phyloP scores from a whole-genome alignment of 257 asterid genomes.

The Salvia hispanica region DNA sequence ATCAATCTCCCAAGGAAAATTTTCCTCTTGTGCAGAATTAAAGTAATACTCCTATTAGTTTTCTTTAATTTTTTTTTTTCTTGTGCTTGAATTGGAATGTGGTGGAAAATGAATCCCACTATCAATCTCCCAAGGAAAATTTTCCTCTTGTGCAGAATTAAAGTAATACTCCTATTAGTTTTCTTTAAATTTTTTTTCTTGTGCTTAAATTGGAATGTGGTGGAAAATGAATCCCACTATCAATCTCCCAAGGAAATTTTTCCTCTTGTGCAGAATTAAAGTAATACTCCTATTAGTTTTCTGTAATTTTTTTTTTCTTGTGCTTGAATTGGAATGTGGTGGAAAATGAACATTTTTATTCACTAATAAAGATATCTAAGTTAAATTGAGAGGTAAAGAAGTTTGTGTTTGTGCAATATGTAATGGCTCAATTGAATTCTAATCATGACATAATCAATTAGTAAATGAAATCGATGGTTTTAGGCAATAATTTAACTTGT shows the following conservation, averaged over 20 bases:
- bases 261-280: constrained; percentile 45
- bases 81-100: neutral
- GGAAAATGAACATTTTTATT: neutral
- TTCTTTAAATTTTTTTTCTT: neutral
- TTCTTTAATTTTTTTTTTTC: neutral
- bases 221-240: constrained; percentile 66
- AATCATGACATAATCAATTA: too few relatives aligned
- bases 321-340: constrained; percentile 1
- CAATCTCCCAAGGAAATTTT: constrained; percentile 62
- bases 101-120: constrained; percentile 31
- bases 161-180: neutral
- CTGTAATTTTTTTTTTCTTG: neutral
- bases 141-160: constrained; percentile 49
- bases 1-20: constrained; percentile 65
- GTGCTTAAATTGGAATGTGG: too few relatives aligned
- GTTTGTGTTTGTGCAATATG: too few relatives aligned
- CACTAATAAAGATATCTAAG: neutral
- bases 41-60: neutral
- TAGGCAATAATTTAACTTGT: too few relatives aligned
- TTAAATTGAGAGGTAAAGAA: too few relatives aligned
- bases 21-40: constrained; percentile 49
- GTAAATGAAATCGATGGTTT: too few relatives aligned
- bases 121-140: constrained; percentile 65
- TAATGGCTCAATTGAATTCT: too few relatives aligned
- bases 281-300: neutral